Conservation (phyloP, 2,329 filamentous ascomycete genomes). For the Tolypocladium tropicale region DNA sequence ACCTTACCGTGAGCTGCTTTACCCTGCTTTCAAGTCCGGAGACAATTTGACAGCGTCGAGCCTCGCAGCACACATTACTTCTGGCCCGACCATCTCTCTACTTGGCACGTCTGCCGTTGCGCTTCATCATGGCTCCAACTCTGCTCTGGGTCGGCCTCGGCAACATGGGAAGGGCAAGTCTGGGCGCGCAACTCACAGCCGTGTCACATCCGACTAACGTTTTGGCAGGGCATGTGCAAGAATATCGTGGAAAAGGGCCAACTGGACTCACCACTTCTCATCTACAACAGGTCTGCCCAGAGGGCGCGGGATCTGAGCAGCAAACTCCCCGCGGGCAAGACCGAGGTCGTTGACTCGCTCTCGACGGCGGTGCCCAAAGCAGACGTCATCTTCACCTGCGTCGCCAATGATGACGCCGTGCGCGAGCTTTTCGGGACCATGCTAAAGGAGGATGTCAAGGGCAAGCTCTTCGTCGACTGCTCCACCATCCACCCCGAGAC, state of each 20-base stretch:
- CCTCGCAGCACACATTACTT: neutral
- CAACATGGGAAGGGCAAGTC: constrained; percentile 69
- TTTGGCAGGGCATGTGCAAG: constrained; percentile 63
- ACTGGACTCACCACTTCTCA: constrained; percentile 58
- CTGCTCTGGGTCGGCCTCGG: constrained; percentile 75
- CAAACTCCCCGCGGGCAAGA: constrained; percentile 49
- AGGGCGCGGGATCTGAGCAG: constrained; percentile 54
- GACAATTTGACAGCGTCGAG: neutral
- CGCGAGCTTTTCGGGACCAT: constrained; percentile 49
- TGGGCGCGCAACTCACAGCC: constrained; percentile 10
- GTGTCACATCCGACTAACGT: neutral
- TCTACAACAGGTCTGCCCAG: constrained; percentile 70
- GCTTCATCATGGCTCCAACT: constrained; percentile 41
- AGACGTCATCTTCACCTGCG: constrained; percentile 73
- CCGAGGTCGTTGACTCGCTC: constrained; percentile 53
- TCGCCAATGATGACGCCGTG: constrained; percentile 69
- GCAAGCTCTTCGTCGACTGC: constrained; percentile 78
- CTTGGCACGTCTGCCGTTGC: neutral
- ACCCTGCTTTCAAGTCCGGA: neutral
- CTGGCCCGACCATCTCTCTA: neutral
- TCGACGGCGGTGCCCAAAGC: constrained; percentile 55
- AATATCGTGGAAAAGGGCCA: constrained; percentile 73
- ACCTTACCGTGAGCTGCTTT: neutral
- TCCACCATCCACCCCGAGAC: constrained; percentile 82
- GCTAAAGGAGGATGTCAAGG: constrained; percentile 42